Base-by-base conservation (phyloP, 2,329 filamentous ascomycete genomes). In the Myotisia sp. region DNA sequence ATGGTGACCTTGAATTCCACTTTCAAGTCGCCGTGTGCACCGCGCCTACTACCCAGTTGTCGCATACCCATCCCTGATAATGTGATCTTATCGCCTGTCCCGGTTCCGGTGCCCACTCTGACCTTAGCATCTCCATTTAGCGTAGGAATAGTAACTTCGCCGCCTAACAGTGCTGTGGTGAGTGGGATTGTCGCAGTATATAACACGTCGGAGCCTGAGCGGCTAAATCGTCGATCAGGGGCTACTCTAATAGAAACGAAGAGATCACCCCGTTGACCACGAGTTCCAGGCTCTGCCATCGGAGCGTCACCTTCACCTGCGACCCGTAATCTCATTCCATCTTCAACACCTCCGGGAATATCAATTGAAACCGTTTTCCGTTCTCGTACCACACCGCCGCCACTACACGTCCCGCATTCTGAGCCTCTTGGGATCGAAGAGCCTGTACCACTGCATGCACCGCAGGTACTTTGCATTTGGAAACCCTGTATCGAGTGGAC, bases 1-100 rank as follows among this genome's bases (percentile, higher is more conserved):
- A 95, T 93, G 36, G 72, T 65, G 29, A 98, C 82, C 56, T 84
- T 84, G 70, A 93, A 98, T 56, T 98, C 87, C 5, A 98, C 85
- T 53, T 75, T 79, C 40, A 98, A 62, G 52, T 98, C 90, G 43
- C 90, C 90, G 20, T 43, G 50, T 35, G 53, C 53, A 20, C 68
- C 72, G 37, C 76, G 70, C 30, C 83, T 70, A 12, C 70, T 67
- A 41, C 71, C 68, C 7, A 98, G 67, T 48, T 81, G 79, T 60
- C 81, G 85, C 87, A 98, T 95, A 39, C 90, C 90, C 79, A 84
- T 85, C 5, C 87, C 87, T 1, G 74, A 66, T 12, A 98, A 65
- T 1, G 84, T 93, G 50, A 95, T 78, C 55, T 78, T 83, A 53
- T 98, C 90, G 34, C 90, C 90, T 2, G 86, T 92, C 45, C 76